Evolutionary conservation across 257 asterid genomes (phyloP).

Genomic region (Verbena officinalis): DNA sequence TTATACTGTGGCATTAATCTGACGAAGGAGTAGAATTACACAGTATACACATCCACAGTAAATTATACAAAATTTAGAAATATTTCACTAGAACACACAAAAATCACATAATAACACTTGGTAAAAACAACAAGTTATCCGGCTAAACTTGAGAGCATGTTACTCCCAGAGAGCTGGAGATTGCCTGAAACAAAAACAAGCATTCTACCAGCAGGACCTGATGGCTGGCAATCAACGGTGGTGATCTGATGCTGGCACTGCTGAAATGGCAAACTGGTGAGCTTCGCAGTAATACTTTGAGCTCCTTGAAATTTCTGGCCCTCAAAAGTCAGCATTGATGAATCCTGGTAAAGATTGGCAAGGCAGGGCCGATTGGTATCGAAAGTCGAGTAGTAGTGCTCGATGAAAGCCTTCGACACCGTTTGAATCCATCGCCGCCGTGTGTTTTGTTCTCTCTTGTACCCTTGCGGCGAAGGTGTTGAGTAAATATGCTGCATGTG

Average conservation of each 20-base stretch:
- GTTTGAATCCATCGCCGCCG: constrained; percentile 53
- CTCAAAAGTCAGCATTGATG: constrained; percentile 46
- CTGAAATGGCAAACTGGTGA: constrained; percentile 49
- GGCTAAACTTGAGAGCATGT: constrained; percentile 52
- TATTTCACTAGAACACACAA: no score
- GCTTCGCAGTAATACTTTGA: constrained; percentile 38
- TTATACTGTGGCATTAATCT: background rate
- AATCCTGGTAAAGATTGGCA: constrained; percentile 42
- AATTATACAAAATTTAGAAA: background rate
- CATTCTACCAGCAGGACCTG: constrained; percentile 52
- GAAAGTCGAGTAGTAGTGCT: constrained; percentile 47
- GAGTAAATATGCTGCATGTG: background rate
- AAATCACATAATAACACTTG: no score
- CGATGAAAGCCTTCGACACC: constrained; percentile 46
- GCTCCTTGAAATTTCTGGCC: constrained; percentile 48
- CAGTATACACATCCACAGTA: background rate
- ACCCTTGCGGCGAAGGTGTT: constrained; percentile 18
- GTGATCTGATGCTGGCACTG: constrained; percentile 51
- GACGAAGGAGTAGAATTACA: background rate
- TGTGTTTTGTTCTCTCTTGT: background rate
- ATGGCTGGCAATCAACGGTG: constrained; percentile 55
- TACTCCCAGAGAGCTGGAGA: constrained; percentile 53
- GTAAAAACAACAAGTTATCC: constrained; percentile 26
- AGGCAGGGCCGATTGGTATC: constrained; percentile 41
- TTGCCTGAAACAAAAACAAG: constrained; percentile 51